Evolutionary conservation across 2,329 filamentous ascomycete genomes (phyloP).

Genomic region (Fusarium sp.): DNA sequence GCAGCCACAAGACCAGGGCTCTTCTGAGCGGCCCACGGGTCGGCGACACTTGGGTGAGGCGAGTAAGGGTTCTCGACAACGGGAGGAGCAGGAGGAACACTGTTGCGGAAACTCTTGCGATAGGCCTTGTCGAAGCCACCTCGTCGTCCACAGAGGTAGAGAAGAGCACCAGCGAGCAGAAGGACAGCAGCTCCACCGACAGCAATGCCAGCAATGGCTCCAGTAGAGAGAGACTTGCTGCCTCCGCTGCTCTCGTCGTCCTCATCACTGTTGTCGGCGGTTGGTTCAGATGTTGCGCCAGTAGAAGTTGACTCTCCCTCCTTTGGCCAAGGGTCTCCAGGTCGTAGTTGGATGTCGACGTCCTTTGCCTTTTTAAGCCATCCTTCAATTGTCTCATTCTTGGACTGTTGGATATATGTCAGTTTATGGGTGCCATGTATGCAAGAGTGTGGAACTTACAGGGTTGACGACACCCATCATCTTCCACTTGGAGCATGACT

Average conservation of each 20-base stretch:
- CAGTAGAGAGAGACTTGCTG: conserved; percentile 43
- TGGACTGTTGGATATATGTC: conserved; percentile 49
- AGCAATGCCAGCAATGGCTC: conserved; percentile 68
- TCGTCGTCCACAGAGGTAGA: conserved; percentile 59
- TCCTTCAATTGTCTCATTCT: conserved; percentile 56
- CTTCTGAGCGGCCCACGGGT: conserved; percentile 34
- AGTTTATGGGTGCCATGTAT: not conserved
- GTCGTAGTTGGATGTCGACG: conserved; percentile 62
- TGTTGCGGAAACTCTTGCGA: conserved; percentile 40
- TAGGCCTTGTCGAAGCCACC: conserved; percentile 44
- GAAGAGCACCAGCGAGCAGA: conserved; percentile 53
- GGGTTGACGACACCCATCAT: conserved; percentile 85
- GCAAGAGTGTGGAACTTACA: conserved; percentile 47
- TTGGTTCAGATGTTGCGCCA: conserved; percentile 1
- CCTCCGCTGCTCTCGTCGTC: not conserved
- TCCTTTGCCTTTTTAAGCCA: conserved; percentile 59
- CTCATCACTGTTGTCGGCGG: conserved; percentile 1
- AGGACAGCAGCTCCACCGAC: conserved; percentile 60
- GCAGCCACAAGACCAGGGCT: conserved; percentile 38
- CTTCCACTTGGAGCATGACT: conserved; percentile 69
- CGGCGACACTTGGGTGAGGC: conserved; percentile 24
- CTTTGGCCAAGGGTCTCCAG: conserved; percentile 63
- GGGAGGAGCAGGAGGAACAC: conserved; percentile 9
- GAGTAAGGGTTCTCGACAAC: conserved; percentile 31
- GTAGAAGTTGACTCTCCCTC: conserved; percentile 50